Percentiles rank a stretch among this genome's conserved stretches.
These are phyloP conservation scores for Colletotrichum gloeosporioides DNA, from an alignment of 2,329 filamentous ascomycete genomes.

Conservation along the genomic window DNA sequence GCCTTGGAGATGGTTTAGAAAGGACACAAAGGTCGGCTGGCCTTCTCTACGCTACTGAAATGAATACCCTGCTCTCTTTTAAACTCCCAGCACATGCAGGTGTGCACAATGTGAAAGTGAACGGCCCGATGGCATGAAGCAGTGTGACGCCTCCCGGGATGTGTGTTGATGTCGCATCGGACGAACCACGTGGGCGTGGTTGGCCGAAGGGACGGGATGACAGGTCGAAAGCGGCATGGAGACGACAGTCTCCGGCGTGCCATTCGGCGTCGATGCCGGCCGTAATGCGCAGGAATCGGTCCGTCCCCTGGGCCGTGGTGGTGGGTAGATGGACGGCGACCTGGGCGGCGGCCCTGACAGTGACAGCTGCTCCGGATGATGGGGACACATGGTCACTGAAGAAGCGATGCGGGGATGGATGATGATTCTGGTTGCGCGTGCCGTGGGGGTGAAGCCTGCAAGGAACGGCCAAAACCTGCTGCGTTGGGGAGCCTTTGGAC, in stretches of 20 bases:
- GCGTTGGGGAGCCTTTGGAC: neutral
- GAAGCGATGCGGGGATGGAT: neutral
- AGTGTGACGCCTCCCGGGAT: neutral
- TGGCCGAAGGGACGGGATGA: neutral
- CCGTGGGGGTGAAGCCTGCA: neutral
- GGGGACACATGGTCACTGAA: neutral
- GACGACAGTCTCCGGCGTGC: neutral
- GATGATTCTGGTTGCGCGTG: neutral
- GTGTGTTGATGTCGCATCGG: neutral
- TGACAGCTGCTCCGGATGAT: neutral
- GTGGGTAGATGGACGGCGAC: neutral
- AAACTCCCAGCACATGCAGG: neutral
- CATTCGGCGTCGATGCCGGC: slow-evolving; percentile 8
- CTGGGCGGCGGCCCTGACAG: neutral
- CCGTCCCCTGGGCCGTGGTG: slow-evolving; percentile 2
- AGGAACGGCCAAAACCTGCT: neutral
- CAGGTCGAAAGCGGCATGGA: neutral
- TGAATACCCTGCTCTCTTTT: slow-evolving; percentile 19
- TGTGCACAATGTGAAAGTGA: neutral
- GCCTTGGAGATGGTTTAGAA: neutral
- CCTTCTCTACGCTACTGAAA: neutral
- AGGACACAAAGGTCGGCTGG: neutral
- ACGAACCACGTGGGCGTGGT: slow-evolving; percentile 5
- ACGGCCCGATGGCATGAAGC: neutral
- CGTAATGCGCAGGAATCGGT: slow-evolving; percentile 10